A percentile compares a stretch with the other conserved stretches of the same genome.
Evolutionary conservation across 305 asterid genomes (phyloP).

Genomic region (Rubia tinctorum): DNA sequence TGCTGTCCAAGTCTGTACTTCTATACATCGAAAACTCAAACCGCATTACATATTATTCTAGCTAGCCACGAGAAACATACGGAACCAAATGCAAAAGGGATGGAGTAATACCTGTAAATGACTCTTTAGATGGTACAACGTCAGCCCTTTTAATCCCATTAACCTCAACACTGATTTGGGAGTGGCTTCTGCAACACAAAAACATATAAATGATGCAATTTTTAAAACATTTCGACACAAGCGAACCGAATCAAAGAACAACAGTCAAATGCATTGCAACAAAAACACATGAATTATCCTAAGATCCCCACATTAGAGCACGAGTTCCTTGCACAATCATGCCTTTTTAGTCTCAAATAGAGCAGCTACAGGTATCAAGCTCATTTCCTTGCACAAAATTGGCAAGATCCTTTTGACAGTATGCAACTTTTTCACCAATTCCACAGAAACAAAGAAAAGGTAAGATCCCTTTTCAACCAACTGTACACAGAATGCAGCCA

Average conservation of each 20-base stretch:
- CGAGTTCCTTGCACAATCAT: too few relatives aligned
- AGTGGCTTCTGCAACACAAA: conserved; percentile 74
- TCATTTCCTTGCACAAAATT: background rate
- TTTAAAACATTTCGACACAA: background rate
- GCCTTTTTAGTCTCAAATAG: background rate
- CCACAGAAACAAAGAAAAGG: background rate
- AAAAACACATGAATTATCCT: background rate
- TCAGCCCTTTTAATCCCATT: conserved; percentile 89
- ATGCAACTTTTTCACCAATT: background rate
- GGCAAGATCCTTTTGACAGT: background rate
- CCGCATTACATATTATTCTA: background rate
- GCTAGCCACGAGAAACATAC: too few relatives aligned
- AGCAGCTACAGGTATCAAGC: background rate
- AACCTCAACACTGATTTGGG: conserved; percentile 78
- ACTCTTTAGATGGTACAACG: conserved; percentile 81
- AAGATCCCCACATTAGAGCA: background rate
- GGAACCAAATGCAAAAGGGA: background rate
- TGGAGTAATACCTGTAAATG: conserved; percentile 66
- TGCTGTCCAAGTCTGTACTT: conserved; percentile 86
- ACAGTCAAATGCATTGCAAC: background rate
- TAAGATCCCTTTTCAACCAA: conserved; percentile 2
- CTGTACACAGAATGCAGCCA: background rate
- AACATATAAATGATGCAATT: conserved; percentile 9
- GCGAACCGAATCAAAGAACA: background rate
- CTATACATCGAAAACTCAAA: conserved; percentile 31